Conservation (phyloP, 768 basidiomycete species). For the Hysterangium stoloniferum region DNA sequence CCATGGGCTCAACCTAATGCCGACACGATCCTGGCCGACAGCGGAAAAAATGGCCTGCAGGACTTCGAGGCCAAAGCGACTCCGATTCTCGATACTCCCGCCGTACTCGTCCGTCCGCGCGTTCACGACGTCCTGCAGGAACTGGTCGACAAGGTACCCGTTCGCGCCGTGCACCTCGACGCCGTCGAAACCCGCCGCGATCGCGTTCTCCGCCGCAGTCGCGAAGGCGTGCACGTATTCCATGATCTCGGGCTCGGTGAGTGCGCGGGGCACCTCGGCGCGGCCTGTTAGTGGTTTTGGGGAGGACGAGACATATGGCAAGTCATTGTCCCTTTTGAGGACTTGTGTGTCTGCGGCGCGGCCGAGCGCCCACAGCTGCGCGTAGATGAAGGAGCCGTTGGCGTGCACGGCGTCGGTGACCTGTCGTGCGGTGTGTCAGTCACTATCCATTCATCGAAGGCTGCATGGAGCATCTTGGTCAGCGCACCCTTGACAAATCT, state of each 20-base stretch:
- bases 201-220: constrained; percentile 47
- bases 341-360: constrained; percentile 30
- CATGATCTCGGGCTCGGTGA: constrained; percentile 41
- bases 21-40: constrained; percentile 47
- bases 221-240: constrained; percentile 45
- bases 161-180: constrained; percentile 37
- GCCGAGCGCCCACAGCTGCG: constrained; percentile 54
- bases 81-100: constrained; percentile 53
- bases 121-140: constrained; percentile 49
- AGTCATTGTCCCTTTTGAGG: constrained; percentile 22
- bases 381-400: constrained; percentile 41
- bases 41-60: constrained; percentile 41
- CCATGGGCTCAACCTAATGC: constrained; percentile 54
- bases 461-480: too few relatives aligned
- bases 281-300: constrained; percentile 14
- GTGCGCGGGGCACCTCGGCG: constrained; percentile 27
- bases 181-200: constrained; percentile 65
- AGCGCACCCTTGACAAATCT: too few relatives aligned
- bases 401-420: constrained; percentile 52
- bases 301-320: constrained; percentile 11
- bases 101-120: constrained; percentile 59
- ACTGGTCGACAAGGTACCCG: constrained; percentile 49
- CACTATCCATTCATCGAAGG: too few relatives aligned
- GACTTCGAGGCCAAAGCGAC: constrained; percentile 49
- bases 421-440: constrained; percentile 24